Conservation (phyloP, 2,329 filamentous ascomycete species). For the Fusarium keratoplasticum region DNA sequence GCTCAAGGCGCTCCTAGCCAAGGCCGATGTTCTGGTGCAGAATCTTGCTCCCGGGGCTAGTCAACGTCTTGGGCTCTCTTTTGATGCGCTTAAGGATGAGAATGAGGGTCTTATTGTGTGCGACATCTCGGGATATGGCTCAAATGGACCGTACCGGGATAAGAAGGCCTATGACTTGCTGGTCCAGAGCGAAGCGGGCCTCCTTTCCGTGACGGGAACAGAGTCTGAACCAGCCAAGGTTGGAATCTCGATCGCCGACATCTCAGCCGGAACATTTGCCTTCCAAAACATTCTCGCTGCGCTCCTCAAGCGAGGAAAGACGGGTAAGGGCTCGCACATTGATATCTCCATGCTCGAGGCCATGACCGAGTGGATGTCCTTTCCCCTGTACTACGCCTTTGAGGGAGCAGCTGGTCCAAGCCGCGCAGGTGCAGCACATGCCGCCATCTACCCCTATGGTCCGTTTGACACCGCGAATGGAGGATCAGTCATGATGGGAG, state of each 20-base stretch:
- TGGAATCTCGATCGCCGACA: conserved; percentile 66
- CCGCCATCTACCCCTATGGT: conserved; percentile 67
- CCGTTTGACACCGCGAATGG: conserved; percentile 63
- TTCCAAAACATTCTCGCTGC: conserved; percentile 64
- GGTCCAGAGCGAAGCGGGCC: conserved; percentile 65
- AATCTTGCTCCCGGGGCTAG: conserved; percentile 64
- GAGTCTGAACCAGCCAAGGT: conserved; percentile 59
- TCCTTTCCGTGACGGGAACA: conserved; percentile 63
- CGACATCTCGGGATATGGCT: conserved; percentile 65
- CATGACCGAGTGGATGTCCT: conserved; percentile 70
- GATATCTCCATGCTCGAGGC: conserved; percentile 70
- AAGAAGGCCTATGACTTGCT: conserved; percentile 68
- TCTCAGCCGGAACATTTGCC: conserved; percentile 64
- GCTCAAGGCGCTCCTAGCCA: conserved; percentile 56
- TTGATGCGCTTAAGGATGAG: conserved; percentile 54
- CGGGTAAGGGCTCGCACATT: conserved; percentile 60
- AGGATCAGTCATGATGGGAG: conserved; percentile 64
- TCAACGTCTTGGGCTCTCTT: conserved; percentile 60
- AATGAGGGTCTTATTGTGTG: conserved; percentile 63
- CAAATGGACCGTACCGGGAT: conserved; percentile 61
- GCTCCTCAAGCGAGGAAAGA: conserved; percentile 60
- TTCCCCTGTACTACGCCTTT: conserved; percentile 66
- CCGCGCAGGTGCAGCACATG: conserved; percentile 63
- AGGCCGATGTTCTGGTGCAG: conserved; percentile 64
- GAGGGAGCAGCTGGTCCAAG: conserved; percentile 56